phyloP scores from a whole-genome alignment of 495 filamentous ascomycete genomes.

The Neurospora sp. region DNA sequence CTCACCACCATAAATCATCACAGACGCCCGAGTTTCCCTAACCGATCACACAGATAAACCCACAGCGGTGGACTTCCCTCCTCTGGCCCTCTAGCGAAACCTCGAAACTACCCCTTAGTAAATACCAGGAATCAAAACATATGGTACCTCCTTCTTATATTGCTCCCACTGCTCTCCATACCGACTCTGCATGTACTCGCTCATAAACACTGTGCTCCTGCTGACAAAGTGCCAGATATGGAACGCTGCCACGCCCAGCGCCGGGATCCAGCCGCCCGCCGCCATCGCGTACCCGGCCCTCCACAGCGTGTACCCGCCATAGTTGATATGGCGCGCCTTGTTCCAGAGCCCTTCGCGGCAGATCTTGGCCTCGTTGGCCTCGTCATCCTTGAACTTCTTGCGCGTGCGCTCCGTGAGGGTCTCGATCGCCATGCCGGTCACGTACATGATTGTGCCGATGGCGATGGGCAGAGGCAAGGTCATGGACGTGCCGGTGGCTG shows the following conservation, averaged over 20 bases:
- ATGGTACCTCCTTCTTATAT: slow-evolving; percentile 35
- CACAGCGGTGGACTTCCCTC: not conserved
- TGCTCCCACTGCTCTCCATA: slow-evolving; percentile 35
- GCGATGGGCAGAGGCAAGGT: slow-evolving; percentile 21
- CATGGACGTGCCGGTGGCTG: not conserved
- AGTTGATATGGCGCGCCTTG: slow-evolving; percentile 49
- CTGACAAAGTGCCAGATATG: slow-evolving; percentile 36
- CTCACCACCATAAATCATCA: not conserved
- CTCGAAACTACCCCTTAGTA: slow-evolving; percentile 11
- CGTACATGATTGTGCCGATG: slow-evolving; percentile 34
- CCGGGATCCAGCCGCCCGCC: slow-evolving; percentile 36
- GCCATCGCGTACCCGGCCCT: slow-evolving; percentile 41
- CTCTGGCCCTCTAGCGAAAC: not conserved
- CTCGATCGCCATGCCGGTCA: slow-evolving; percentile 38
- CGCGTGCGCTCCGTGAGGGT: slow-evolving; percentile 42
- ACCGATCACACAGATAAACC: not conserved
- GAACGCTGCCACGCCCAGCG: slow-evolving; percentile 23
- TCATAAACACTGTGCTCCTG: slow-evolving; percentile 36
- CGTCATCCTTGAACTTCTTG: slow-evolving; percentile 40
- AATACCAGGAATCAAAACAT: slow-evolving; percentile 34
- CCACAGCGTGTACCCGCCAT: slow-evolving; percentile 48
- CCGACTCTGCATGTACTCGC: slow-evolving; percentile 38
- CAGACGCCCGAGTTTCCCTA: not conserved
- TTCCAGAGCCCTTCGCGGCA: slow-evolving; percentile 43
- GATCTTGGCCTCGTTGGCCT: slow-evolving; percentile 43